A percentile compares a stretch with the other conserved stretches of the same genome.
These are phyloP conservation scores for Geosmithia morbida DNA, from an alignment of 2,329 filamentous ascomycete species.

Conservation along the genomic window DNA sequence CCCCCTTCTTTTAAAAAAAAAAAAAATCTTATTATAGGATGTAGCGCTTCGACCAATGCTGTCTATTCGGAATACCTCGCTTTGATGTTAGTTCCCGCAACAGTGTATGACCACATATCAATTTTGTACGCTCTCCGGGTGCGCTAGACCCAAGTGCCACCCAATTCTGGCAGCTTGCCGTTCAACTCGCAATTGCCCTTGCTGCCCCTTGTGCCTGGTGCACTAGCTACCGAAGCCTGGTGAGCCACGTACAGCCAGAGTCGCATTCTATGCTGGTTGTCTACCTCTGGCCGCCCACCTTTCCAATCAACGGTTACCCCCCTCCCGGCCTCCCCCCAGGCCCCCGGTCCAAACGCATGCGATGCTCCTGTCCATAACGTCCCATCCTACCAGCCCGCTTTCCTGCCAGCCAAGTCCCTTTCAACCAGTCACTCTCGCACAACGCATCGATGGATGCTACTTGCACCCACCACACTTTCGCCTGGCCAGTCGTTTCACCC, in stretches of 20 bases:
- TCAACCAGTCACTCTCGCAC: constrained; percentile 8
- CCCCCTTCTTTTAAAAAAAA: too few species aligned
- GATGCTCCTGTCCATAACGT: not conserved
- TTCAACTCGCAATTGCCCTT: not conserved
- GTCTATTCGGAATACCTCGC: too few species aligned
- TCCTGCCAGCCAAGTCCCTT: not conserved
- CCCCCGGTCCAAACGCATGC: not conserved
- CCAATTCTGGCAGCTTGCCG: too few species aligned
- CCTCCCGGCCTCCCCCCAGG: not conserved
- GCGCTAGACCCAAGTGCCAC: too few species aligned
- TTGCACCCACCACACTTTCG: constrained; percentile 12
- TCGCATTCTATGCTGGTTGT: not conserved
- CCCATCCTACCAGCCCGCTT: not conserved
- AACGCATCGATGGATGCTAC: constrained; percentile 36
- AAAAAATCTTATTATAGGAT: too few species aligned
- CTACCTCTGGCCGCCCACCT: not conserved
- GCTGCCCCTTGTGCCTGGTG: not conserved
- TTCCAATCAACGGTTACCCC: not conserved
- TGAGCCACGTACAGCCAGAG: not conserved
- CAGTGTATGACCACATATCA: too few species aligned
- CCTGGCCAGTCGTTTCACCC: constrained; percentile 3
- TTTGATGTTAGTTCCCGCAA: too few species aligned
- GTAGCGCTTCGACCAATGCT: too few species aligned
- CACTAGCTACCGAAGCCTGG: not conserved
- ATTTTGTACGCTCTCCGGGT: too few species aligned